Evolutionary conservation across 2,329 filamentous ascomycete genomes (phyloP).

Genomic region (Calonectria henricotiae): DNA sequence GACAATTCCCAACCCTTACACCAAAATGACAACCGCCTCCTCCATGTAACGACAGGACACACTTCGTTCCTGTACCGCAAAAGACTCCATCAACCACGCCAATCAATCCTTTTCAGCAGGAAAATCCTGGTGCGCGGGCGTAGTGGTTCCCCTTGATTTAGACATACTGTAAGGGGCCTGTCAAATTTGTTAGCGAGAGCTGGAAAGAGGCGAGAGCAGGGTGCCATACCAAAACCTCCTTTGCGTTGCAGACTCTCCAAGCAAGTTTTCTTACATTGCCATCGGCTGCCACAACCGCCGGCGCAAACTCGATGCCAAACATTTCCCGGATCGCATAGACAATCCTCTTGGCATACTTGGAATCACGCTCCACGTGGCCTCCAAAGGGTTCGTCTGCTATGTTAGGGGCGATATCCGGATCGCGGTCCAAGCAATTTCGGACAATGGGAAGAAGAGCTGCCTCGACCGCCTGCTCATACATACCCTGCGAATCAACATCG

Average conservation of each 20-base stretch:
- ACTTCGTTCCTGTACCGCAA: neutral
- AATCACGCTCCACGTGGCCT: constrained; percentile 85
- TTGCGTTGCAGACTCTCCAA: constrained; percentile 96
- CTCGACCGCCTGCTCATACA: constrained; percentile 82
- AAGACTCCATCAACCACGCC: neutral
- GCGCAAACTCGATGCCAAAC: constrained; percentile 97
- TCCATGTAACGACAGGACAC: neutral
- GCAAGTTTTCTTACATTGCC: constrained; percentile 91
- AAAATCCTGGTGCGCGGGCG: constrained; percentile 67
- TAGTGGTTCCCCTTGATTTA: constrained; percentile 74
- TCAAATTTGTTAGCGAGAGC: constrained; percentile 39
- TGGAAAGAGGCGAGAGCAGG: neutral
- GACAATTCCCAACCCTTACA: neutral
- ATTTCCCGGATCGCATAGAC: constrained; percentile 97
- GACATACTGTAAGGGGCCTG: constrained; percentile 84
- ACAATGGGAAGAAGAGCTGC: constrained; percentile 85
- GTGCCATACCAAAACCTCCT: constrained; percentile 87
- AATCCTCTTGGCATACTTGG: constrained; percentile 90
- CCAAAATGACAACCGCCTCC: constrained; percentile 1
- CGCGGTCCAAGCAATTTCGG: constrained; percentile 92
- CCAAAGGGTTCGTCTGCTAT: constrained; percentile 88
- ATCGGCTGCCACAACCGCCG: constrained; percentile 92
- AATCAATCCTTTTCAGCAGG: constrained; percentile 50
- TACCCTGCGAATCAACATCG: constrained; percentile 71
- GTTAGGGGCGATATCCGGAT: constrained; percentile 90